Base-by-base conservation (phyloP, 1,284 basidiomycete species). In the Agaricales sp. region DNA sequence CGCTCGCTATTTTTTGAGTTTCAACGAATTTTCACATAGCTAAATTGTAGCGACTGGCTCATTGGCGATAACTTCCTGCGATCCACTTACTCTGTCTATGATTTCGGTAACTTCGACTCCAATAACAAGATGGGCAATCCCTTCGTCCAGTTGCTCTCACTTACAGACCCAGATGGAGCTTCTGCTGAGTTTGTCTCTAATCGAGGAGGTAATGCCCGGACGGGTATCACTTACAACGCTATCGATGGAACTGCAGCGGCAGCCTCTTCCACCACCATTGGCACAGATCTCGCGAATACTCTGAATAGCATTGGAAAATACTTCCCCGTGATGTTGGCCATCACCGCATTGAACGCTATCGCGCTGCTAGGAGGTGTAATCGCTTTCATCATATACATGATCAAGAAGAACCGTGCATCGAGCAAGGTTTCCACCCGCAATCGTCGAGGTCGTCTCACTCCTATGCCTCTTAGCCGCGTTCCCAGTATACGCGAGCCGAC, bases 61-160 rank as follows among this genome's bases (percentile, higher is more conserved):
- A 64, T 92, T 44, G 90, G 90, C 25, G 87, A 86, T 63, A 87
- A 85, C 58, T 74, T 88, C 61, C 72, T 91, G 51, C 86, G 90
- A 49, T 88, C 88, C 4, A 67, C 88, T 38, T 92, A 92, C 66
- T 78, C 87, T 13, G 68, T 92, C 48, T 93, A 92, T 62, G 85
- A 92, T 63, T 90, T 88, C 60, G 90, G 90, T 19, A 85, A 90
- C 64, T 88, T 80, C 57, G 75, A 81, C 58, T 62, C 70, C 11
- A 66, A 71, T 3, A 75, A 75, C 35, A 64, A 71, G 18, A 80
- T 81, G 78, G 84, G 82, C 43, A 64, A 80, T 58, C 87, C 87
- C 2, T 88, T 83, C 61, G 73, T 90, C 65, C 79, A 83, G 62
- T 64, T 90, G 30, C 71, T 88, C 51, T 67, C 84, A 18, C 69